Conservation (phyloP, 805 yeast genomes). For the Ogataea chonburiensis region DNA sequence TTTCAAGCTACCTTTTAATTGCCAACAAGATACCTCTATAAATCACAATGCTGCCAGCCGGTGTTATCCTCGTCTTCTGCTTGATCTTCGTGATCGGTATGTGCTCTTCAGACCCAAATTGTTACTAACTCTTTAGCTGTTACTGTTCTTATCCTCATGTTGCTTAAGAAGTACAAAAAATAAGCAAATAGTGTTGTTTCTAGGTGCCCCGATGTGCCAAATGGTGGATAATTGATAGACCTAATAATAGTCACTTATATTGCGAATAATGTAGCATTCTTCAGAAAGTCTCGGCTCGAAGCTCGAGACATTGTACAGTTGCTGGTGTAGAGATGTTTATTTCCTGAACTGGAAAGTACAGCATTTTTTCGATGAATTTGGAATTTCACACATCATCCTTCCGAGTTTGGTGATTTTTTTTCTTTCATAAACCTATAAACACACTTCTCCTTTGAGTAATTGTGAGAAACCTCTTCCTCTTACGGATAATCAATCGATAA, state of each 20-base stretch:
- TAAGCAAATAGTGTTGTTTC: conserved; percentile 18
- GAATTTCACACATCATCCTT: conserved; percentile 19
- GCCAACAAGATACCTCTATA: conserved; percentile 12
- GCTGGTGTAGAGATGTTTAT: conserved; percentile 10
- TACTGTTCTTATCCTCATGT: conserved; percentile 30
- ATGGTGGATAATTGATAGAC: conserved; percentile 12
- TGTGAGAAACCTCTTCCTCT: conserved; percentile 15
- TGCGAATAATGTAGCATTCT: conserved; percentile 1
- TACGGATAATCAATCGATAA: conserved; percentile 18
- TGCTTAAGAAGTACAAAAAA: conserved; percentile 36
- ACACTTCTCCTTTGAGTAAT: conserved; percentile 21
- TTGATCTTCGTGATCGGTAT: conserved; percentile 48
- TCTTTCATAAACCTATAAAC: conserved; percentile 15
- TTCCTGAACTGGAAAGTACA: conserved; percentile 6
- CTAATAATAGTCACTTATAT: conserved; percentile 9
- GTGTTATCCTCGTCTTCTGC: conserved; percentile 62
- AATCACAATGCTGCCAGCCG: conserved; percentile 55
- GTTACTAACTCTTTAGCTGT: conserved; percentile 23
- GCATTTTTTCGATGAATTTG: conserved; percentile 16
- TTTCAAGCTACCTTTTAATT: conserved; percentile 10
- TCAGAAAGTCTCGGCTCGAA: no score
- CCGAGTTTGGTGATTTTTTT: conserved; percentile 23
- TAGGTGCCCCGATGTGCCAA: conserved; percentile 6
- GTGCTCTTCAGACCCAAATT: conserved; percentile 10
- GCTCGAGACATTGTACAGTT: no score